phyloP scores from a whole-genome alignment of 2,329 filamentous ascomycete genomes.

The Penicillium sp. region DNA sequence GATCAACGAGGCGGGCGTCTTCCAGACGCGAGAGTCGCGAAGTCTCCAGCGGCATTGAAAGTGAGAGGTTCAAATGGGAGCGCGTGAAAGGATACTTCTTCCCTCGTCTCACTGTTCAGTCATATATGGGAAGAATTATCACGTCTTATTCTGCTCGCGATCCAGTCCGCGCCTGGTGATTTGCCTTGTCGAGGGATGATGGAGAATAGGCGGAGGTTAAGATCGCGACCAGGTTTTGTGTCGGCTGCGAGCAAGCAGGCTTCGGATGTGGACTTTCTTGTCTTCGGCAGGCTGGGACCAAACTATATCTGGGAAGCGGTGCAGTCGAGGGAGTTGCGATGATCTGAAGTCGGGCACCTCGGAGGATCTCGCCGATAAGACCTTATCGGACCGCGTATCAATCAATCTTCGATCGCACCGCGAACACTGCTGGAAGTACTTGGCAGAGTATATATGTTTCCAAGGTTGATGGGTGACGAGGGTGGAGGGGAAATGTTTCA shows the following conservation, averaged over 20 bases:
- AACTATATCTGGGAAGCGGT: not conserved
- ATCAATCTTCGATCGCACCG: not conserved
- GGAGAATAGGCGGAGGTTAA: not conserved
- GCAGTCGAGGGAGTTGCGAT: constrained; percentile 5
- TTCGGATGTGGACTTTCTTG: not conserved
- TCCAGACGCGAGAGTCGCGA: constrained; percentile 16
- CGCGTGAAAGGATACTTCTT: not conserved
- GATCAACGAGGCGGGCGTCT: constrained; percentile 14
- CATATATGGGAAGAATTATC: not conserved
- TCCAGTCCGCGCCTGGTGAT: constrained; percentile 6
- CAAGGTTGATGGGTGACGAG: not conserved
- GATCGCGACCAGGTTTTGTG: not conserved
- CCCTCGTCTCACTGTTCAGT: not conserved
- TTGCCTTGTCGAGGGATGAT: constrained; percentile 4
- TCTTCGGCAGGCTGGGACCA: not conserved
- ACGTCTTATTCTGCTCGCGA: constrained; percentile 5
- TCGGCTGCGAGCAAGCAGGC: not conserved
- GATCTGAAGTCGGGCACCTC: constrained; percentile 20
- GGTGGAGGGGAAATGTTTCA: not conserved
- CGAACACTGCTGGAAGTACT: not conserved
- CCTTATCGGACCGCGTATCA: constrained; percentile 5
- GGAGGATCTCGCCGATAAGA: constrained; percentile 31
- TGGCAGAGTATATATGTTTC: no score
- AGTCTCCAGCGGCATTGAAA: constrained; percentile 17
- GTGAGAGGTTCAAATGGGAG: not conserved